phyloP scores from a whole-genome alignment of 2,329 filamentous ascomycete species.

The Fusarium nurragi region DNA sequence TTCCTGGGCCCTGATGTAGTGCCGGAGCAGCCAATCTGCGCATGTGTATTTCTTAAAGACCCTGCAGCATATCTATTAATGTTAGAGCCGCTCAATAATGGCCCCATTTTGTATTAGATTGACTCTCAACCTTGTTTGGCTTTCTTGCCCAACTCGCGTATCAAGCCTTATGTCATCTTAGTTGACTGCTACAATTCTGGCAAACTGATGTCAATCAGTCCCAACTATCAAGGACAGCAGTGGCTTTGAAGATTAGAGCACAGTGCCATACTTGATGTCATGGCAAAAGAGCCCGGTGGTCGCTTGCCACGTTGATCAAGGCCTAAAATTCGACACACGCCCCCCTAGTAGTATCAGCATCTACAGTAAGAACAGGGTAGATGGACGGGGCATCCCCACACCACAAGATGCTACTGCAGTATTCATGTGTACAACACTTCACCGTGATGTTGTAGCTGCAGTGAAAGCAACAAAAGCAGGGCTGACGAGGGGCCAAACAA shows the following conservation, averaged over 20 bases:
- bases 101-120: not conserved
- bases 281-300: conserved; percentile 31
- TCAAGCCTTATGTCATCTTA: not conserved
- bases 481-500: conserved; percentile 33
- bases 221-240: not conserved
- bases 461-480: conserved; percentile 26
- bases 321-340: conserved; percentile 37
- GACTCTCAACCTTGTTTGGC: not conserved
- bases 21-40: conserved; percentile 27
- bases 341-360: conserved; percentile 34
- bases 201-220: conserved; percentile 1
- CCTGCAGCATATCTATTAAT: conserved; percentile 40
- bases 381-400: conserved; percentile 39
- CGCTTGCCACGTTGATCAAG: conserved; percentile 50
- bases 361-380: conserved; percentile 31
- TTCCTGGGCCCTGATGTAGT: conserved; percentile 42
- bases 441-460: conserved; percentile 33
- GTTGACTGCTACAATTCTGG: not conserved
- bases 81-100: conserved; percentile 10
- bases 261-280: conserved; percentile 11
- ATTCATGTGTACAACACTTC: conserved; percentile 34
- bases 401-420: conserved; percentile 36
- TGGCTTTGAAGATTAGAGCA: not conserved
- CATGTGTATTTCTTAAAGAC: conserved; percentile 33
- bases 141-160: not conserved